phyloP scores from a whole-genome alignment of 768 basidiomycete species.

The Pleurotus ostreatus region DNA sequence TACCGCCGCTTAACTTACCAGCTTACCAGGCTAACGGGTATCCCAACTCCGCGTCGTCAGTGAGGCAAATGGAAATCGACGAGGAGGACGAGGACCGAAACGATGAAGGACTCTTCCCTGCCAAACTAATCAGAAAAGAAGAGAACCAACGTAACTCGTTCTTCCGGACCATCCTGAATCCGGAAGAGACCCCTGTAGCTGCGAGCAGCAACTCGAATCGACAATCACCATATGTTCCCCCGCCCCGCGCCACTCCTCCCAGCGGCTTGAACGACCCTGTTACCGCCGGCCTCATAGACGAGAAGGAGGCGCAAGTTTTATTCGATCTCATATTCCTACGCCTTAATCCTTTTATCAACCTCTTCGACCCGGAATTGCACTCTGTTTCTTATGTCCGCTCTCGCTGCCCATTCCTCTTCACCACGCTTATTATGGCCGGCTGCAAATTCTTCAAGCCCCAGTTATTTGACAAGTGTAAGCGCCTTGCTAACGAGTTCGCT shows the following conservation, averaged over 20 bases:
- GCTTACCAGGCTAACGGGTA: slow-evolving; percentile 32
- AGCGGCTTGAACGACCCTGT: slow-evolving; percentile 61
- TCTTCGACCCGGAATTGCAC: slow-evolving; percentile 87
- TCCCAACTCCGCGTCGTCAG: slow-evolving; percentile 28
- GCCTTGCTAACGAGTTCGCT: slow-evolving; percentile 71
- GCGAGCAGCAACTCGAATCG: slow-evolving; percentile 27
- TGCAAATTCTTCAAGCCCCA: slow-evolving; percentile 79
- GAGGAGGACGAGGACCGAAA: slow-evolving; percentile 59
- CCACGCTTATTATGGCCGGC: slow-evolving; percentile 77
- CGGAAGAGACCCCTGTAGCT: slow-evolving; percentile 45
- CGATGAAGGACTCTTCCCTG: slow-evolving; percentile 68
- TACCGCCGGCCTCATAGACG: slow-evolving; percentile 63
- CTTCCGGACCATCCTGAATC: slow-evolving; percentile 81
- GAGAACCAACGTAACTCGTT: slow-evolving; percentile 64
- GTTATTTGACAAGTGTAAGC: slow-evolving; percentile 63
- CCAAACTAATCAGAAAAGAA: slow-evolving; percentile 69
- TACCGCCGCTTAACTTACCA: slow-evolving; percentile 44
- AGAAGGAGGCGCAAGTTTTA: slow-evolving; percentile 64
- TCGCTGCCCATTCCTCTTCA: slow-evolving; percentile 80
- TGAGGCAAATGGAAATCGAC: slow-evolving; percentile 45
- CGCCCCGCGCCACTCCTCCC: slow-evolving; percentile 32
- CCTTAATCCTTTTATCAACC: slow-evolving; percentile 84
- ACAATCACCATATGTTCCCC: slow-evolving; percentile 29
- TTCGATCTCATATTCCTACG: slow-evolving; percentile 80
- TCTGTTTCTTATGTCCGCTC: slow-evolving; percentile 75